Base-by-base conservation (phyloP, 139 green algal genomes). In the Chlamydomonas sphaeroides region DNA sequence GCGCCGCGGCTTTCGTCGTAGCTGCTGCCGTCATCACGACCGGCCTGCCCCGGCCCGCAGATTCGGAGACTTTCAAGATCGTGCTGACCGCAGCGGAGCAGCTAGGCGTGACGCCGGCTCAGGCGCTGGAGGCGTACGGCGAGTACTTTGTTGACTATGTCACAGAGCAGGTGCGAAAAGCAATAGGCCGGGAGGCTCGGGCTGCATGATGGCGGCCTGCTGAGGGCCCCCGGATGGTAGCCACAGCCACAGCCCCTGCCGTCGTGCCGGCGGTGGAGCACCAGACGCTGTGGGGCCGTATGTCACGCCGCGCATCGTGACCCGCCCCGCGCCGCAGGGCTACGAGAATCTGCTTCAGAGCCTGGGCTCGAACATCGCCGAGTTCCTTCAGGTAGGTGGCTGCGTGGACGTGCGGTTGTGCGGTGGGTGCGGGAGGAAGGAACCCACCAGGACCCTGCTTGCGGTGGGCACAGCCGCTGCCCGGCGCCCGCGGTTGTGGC, bases 51-150 rank as follows among this genome's bases (percentile, higher is more conserved):
- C n/a, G n/a, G n/a, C n/a, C n/a, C n/a, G n/a, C n/a, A n/a, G n/a
- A n/a, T n/a, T n/a, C n/a, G n/a, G n/a, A n/a, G n/a, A 92, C 85
- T 0, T 92, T 88, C 66, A 70, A 86, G 78, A 36, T 91, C 11
- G 84, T 88, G 30, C 78, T 83, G 26, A 84, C 88, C 18, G 88
- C 79, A 39, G 76, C 84, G 0, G 25, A 33, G 18, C 4, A 88
- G 10, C 71, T 91, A 59, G 81, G 84, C 0, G 84, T 91, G 14
- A 78, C 65, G 2, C 77, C 87, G 1, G 59, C 87, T 18, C 80
- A 89, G 11, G 88, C 84, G 0, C 72, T 91, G 38, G 88, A 91
- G 42, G 85, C 88, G 30, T 91, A 88, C 65, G 88, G 88, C n/a
- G 15, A 68, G 11, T 89, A 89, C 53, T 91, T 91, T 35, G 76